Base-by-base conservation (phyloP, 2,329 filamentous ascomycete genomes). In the Ascochyta pisi region DNA sequence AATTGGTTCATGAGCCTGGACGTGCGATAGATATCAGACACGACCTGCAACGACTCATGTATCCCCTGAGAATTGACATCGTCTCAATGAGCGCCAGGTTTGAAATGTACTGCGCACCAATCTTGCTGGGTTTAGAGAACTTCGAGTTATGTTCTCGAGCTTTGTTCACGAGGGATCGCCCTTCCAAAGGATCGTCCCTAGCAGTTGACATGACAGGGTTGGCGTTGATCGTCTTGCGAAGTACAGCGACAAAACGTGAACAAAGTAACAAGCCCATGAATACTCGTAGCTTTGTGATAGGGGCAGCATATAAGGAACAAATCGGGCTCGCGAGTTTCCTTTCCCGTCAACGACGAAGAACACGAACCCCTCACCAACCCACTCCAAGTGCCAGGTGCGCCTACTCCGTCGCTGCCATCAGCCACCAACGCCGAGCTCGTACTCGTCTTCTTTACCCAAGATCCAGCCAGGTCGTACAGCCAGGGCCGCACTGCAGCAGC, bases 371-470 rank as follows among this genome's bases (percentile, higher is more conserved):
- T 34, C 40, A 37, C 31, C 33, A 29, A 41, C 33, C 19, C 15
- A 47, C 34, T 19, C 43, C 31, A 51, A 54, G 51, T 33, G 27
- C 40, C 27, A 39, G 39, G 40, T 50, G 38, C 33, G 16, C 41
- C 41, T 43, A 34, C 13, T 13, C 26, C 16, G 19, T 27, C 42
- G 47, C 31, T 34, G 38, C 31, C 19, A 35, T 23, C 22, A 41
- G 41, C 46, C 46, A 50, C 53, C 53, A 46, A 56, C 53, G 19
- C 42, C 3, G 15, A n/a, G 15, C 23, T 47, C 37, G 16, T 34
- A 24, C 52, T 26, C 31, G 31, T 39, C 31, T 38, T 42, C 37
- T 4, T 27, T 19, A 38, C 33, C 35, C 35, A 41, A 8, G 6
- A 31, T 31, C 48, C 29, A 19, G 23, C 33, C 19, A 34, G 33